These are phyloP conservation scores for Cladosporium cucumerinum DNA, from an alignment of 2,329 filamentous ascomycete species.

Conservation along the genomic window DNA sequence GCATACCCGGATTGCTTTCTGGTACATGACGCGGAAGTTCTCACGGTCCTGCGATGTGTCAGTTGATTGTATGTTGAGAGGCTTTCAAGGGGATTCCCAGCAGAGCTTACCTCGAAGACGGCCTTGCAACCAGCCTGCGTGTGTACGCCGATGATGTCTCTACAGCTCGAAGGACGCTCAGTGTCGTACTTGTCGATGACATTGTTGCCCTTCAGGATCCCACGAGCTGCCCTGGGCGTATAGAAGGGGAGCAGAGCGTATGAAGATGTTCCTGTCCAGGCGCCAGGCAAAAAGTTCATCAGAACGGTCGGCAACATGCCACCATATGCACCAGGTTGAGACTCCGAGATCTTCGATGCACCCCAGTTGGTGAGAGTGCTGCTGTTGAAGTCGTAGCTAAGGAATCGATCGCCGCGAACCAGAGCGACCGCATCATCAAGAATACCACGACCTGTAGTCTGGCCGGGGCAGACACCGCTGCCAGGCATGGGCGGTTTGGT, in stretches of 20 bases:
- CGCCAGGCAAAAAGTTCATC: constrained; percentile 47
- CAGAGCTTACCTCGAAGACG: constrained; percentile 38
- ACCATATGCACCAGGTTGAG: constrained; percentile 44
- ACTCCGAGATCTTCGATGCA: constrained; percentile 41
- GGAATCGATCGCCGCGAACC: constrained; percentile 46
- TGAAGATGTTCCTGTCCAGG: constrained; percentile 48
- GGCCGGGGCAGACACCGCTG: constrained; percentile 45
- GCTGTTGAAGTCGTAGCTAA: constrained; percentile 49
- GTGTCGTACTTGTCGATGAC: constrained; percentile 44
- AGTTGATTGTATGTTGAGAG: neutral
- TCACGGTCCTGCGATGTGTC: constrained; percentile 39
- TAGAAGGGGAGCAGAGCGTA: constrained; percentile 52
- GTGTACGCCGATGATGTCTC: constrained; percentile 46
- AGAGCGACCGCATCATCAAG: constrained; percentile 49
- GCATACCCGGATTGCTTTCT: constrained; percentile 40
- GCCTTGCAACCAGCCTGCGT: constrained; percentile 51
- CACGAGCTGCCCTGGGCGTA: constrained; percentile 47
- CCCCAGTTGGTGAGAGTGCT: constrained; percentile 52
- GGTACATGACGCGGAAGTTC: constrained; percentile 49
- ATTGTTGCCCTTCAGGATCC: constrained; percentile 47
- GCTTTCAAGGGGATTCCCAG: too few species aligned
- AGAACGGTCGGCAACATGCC: constrained; percentile 43
- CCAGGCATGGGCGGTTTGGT: constrained; percentile 52
- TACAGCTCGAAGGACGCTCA: constrained; percentile 41
- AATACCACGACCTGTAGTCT: constrained; percentile 47